Percentiles rank a stretch among this genome's conserved stretches.
Conservation (phyloP, 2,329 filamentous ascomycete genomes). For the Ophiosphaerella korrae region DNA sequence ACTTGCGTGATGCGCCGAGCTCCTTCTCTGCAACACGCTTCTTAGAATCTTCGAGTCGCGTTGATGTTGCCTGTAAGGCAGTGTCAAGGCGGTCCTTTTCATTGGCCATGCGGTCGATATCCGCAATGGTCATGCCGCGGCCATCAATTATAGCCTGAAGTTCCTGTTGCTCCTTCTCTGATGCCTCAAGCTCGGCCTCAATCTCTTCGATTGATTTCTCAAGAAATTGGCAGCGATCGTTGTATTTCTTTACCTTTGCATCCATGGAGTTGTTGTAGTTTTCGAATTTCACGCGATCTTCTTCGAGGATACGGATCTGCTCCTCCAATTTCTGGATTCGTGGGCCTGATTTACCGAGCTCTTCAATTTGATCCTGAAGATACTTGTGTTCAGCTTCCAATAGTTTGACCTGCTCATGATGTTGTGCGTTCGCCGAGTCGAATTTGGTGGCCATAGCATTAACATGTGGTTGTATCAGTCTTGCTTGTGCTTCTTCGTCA, state of each 20-base stretch:
- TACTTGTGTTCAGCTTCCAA: constrained; percentile 85
- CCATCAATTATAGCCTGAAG: constrained; percentile 88
- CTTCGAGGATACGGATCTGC: constrained; percentile 90
- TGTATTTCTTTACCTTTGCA: constrained; percentile 87
- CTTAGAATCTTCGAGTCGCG: constrained; percentile 83
- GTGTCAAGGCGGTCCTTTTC: constrained; percentile 93
- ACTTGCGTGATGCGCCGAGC: constrained; percentile 78
- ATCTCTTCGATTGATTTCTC: constrained; percentile 85
- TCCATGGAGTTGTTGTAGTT: constrained; percentile 87
- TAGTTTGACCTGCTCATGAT: constrained; percentile 80
- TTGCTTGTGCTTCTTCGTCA: constrained; percentile 73
- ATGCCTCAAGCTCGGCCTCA: constrained; percentile 81
- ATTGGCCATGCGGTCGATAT: constrained; percentile 98
- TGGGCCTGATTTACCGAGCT: constrained; percentile 83
- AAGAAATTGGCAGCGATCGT: constrained; percentile 77
- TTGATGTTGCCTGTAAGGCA: constrained; percentile 76
- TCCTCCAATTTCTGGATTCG: constrained; percentile 84
- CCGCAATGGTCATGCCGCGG: constrained; percentile 93
- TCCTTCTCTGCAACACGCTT: constrained; percentile 84
- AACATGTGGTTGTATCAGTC: constrained; percentile 79
- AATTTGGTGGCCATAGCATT: constrained; percentile 88
- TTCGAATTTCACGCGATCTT: constrained; percentile 93
- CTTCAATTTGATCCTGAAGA: constrained; percentile 83
- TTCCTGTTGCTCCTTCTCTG: constrained; percentile 76
- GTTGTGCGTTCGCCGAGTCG: constrained; percentile 80